phyloP scores from a whole-genome alignment of 1,284 basidiomycete species.

The Gomphus bonarii region DNA sequence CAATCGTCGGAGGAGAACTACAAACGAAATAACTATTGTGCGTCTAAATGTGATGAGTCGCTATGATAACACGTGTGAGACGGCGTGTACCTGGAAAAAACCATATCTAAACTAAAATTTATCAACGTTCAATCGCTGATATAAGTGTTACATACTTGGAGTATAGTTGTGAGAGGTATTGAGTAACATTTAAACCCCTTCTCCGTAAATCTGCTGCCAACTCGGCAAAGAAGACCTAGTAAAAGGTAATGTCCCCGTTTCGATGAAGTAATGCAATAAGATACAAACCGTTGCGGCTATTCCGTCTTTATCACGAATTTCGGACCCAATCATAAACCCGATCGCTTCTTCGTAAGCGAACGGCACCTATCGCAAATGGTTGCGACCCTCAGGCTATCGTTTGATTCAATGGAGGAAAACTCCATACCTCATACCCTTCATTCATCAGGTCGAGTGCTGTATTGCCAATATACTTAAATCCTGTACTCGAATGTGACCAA shows the following conservation, averaged over 20 bases:
- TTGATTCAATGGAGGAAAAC: background rate
- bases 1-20: conserved; percentile 47
- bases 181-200: conserved; percentile 42
- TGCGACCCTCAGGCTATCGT: background rate
- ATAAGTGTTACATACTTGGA: conserved; percentile 32
- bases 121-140: conserved; percentile 5
- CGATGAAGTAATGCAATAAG: background rate
- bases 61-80: background rate
- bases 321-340: conserved; percentile 72
- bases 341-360: conserved; percentile 88
- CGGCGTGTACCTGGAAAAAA: conserved; percentile 38
- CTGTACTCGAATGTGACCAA: conserved; percentile 25
- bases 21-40: conserved; percentile 79
- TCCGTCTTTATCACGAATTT: conserved; percentile 78
- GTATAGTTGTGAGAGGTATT: conserved; percentile 57
- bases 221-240: conserved; percentile 57
- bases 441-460: conserved; percentile 53
- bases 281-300: conserved; percentile 57
- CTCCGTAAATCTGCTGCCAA: conserved; percentile 40
- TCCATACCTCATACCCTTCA: conserved; percentile 43
- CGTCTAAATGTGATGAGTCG: conserved; percentile 34
- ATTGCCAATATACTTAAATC: conserved; percentile 82
- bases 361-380: conserved; percentile 31
- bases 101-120: conserved; percentile 30
- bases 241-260: background rate